Conservation (phyloP, 805 yeast species). For the Kodamaea laetipori region DNA sequence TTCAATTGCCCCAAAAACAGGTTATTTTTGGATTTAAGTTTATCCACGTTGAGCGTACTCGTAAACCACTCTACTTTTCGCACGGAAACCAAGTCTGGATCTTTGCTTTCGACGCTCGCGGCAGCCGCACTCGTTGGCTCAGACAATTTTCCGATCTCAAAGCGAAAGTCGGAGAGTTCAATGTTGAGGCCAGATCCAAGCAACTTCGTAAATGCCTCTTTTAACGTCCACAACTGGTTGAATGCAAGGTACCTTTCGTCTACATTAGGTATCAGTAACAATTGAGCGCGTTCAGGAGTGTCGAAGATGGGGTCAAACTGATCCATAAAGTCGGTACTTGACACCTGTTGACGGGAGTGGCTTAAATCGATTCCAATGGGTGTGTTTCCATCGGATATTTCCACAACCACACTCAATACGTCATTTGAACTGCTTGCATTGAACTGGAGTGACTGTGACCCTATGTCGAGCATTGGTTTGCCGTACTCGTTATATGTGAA, state of each 20-base stretch:
- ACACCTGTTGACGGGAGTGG: conserved; percentile 32
- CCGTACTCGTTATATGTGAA: conserved; percentile 48
- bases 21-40: conserved; percentile 7
- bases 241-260: conserved; percentile 35
- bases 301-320: conserved; percentile 48
- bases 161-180: conserved; percentile 15
- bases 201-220: conserved; percentile 73
- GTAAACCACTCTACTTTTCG: conserved; percentile 2
- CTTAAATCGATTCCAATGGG: conserved; percentile 43
- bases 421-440: conserved; percentile 63
- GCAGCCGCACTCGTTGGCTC: no score
- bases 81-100: not conserved
- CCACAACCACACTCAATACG: conserved; percentile 48
- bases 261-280: conserved; percentile 23
- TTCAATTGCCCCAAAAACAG: conserved; percentile 8
- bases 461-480: conserved; percentile 50
- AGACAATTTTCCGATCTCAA: conserved; percentile 6
- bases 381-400: conserved; percentile 19
- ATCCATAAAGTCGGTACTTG: conserved; percentile 30
- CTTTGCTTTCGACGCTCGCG: no score
- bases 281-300: conserved; percentile 30
- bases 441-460: conserved; percentile 37
- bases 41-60: conserved; percentile 6
- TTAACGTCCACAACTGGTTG: conserved; percentile 74
- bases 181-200: conserved; percentile 57